Conservation (phyloP, 306 rosid genomes). For the Begonia fuchsioides region DNA sequence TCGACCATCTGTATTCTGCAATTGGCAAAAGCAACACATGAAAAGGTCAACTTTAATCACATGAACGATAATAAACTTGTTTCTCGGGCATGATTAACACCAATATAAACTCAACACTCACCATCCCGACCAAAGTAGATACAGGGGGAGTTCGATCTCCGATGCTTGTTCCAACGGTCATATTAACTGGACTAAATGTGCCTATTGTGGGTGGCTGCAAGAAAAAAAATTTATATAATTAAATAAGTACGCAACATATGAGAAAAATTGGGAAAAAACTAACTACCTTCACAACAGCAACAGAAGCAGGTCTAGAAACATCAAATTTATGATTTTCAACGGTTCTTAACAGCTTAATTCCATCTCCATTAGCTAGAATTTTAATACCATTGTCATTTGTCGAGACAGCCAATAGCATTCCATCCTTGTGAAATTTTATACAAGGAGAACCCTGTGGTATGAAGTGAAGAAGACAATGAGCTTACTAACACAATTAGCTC, state of each 20-base stretch:
- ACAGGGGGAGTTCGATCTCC: conserved; percentile 74
- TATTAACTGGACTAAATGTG: conserved; percentile 53
- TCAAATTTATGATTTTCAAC: conserved; percentile 77
- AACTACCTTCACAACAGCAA: conserved; percentile 78
- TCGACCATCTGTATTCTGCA: conserved; percentile 75
- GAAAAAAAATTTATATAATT: conserved; percentile 13
- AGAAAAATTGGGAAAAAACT: conserved; percentile 6
- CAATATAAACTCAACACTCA: conserved; percentile 22
- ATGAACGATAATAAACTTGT: background rate
- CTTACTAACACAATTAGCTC: conserved; percentile 13
- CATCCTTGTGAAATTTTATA: conserved; percentile 93
- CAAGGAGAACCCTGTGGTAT: conserved; percentile 77
- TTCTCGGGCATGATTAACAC: background rate
- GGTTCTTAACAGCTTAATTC: conserved; percentile 69
- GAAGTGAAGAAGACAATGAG: conserved; percentile 10
- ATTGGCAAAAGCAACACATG: conserved; percentile 5
- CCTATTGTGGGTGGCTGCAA: conserved; percentile 46
- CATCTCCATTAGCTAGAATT: conserved; percentile 83
- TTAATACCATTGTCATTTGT: conserved; percentile 74
- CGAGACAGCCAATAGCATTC: conserved; percentile 78
- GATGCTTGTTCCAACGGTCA: conserved; percentile 63
- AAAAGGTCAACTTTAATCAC: background rate
- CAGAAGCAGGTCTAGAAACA: conserved; percentile 79
- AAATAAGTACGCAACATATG: conserved; percentile 14
- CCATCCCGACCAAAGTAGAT: conserved; percentile 68